Evolutionary conservation across 2,329 filamentous ascomycete genomes (phyloP).

Genomic region (Plectosphaerella plurivora): DNA sequence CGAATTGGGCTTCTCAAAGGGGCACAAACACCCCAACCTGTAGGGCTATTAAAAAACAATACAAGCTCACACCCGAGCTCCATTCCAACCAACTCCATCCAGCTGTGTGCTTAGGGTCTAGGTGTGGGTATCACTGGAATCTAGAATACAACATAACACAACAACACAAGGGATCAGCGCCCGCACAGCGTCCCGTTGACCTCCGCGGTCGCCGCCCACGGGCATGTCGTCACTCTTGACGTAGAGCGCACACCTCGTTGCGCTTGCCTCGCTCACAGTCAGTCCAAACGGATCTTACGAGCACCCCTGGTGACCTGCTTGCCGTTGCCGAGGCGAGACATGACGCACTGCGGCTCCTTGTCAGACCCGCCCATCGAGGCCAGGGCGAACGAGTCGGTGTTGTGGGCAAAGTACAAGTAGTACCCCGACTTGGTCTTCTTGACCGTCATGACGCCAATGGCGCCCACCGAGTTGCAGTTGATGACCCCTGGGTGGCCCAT

Average conservation of each 20-base stretch:
- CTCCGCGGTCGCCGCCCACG: background rate
- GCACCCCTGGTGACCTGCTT: constrained; percentile 52
- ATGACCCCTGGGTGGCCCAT: constrained; percentile 85
- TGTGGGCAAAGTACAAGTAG: constrained; percentile 91
- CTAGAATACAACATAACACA: background rate
- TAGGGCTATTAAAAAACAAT: too few species aligned
- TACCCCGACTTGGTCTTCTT: constrained; percentile 76
- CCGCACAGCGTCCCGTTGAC: too few species aligned
- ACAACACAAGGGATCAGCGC: too few species aligned
- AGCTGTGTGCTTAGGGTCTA: constrained; percentile 1
- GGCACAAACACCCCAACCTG: too few species aligned
- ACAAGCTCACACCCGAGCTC: too few species aligned
- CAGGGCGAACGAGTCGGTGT: constrained; percentile 83
- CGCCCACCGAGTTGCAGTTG: constrained; percentile 74
- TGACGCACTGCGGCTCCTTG: constrained; percentile 70
- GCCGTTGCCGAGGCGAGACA: constrained; percentile 67
- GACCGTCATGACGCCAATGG: constrained; percentile 85
- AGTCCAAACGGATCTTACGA: constrained; percentile 37
- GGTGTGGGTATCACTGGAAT: constrained; percentile 5
- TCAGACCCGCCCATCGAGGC: constrained; percentile 85
- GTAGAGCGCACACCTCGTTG: background rate
- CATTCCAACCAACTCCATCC: too few species aligned
- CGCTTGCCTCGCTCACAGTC: background rate
- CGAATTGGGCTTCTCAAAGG: too few species aligned
- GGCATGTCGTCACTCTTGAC: background rate